phyloP scores from a whole-genome alignment of 2,329 filamentous ascomycete species.

The Ophiocordyceps camponoti-leonardi region DNA sequence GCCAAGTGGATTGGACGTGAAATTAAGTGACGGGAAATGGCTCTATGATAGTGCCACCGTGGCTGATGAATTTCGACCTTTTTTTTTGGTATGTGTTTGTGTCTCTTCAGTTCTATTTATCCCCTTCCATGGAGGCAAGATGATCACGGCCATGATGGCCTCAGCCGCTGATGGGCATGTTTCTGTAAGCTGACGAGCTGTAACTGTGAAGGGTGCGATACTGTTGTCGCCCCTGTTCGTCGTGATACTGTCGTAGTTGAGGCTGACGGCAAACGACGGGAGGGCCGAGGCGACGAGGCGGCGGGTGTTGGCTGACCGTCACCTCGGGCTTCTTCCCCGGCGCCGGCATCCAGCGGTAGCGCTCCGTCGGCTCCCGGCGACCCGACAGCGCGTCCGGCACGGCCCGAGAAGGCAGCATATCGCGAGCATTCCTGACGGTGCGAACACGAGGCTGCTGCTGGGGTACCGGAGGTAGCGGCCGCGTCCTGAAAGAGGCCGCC shows the following conservation, averaged over 20 bases:
- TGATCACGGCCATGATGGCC: background rate
- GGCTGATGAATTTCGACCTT: too few relatives aligned
- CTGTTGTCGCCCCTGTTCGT: too few relatives aligned
- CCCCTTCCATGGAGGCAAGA: background rate
- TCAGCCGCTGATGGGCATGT: constrained; percentile 37
- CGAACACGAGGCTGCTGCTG: constrained; percentile 22
- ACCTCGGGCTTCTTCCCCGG: background rate
- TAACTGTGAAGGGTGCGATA: too few relatives aligned
- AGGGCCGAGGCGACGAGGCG: constrained; percentile 5
- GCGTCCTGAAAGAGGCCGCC: constrained; percentile 2
- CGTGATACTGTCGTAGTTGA: constrained; percentile 16
- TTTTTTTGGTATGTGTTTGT: background rate
- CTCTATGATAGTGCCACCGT: too few relatives aligned
- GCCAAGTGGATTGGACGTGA: too few relatives aligned
- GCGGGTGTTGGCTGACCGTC: background rate
- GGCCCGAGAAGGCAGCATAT: constrained; percentile 4
- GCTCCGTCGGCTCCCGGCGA: background rate
- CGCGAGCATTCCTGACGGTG: constrained; percentile 10
- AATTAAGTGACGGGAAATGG: too few relatives aligned
- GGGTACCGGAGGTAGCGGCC: background rate
- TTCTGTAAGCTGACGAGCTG: constrained; percentile 37
- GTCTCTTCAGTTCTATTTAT: too few relatives aligned
- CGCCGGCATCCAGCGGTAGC: background rate
- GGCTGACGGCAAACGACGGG: constrained; percentile 15
- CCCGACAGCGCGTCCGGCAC: background rate